A percentile compares a stretch with the other conserved stretches of the same genome.
Conservation (phyloP, 192 early-diverging fungal species). For the Powellomyces hirtus region DNA sequence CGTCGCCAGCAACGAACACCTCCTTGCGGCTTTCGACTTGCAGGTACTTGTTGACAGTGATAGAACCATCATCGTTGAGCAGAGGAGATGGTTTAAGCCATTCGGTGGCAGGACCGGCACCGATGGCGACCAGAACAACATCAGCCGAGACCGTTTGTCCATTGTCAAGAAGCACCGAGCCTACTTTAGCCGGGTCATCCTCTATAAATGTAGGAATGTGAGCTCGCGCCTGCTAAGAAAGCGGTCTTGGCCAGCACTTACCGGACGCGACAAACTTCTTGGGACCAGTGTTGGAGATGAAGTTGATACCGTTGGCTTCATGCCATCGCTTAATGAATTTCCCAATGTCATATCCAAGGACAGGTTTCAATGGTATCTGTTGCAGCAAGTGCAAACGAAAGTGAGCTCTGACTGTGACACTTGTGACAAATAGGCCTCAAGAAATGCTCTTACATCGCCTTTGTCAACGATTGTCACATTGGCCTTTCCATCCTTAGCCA, state of each 20-base stretch:
- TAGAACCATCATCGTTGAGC: conserved; percentile 45
- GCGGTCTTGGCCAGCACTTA: too few relatives aligned
- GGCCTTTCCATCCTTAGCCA: conserved; percentile 43
- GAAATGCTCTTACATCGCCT: not conserved
- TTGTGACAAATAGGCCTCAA: too few relatives aligned
- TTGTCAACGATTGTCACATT: conserved; percentile 31
- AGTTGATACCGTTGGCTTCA: conserved; percentile 44
- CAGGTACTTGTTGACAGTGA: conserved; percentile 46
- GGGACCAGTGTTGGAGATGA: conserved; percentile 38
- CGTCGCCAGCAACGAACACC: conserved; percentile 56
- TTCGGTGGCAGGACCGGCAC: conserved; percentile 51
- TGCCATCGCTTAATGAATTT: conserved; percentile 42
- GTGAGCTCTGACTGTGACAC: too few relatives aligned
- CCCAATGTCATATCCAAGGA: conserved; percentile 51
- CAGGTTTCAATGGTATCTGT: conserved; percentile 51
- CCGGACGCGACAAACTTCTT: conserved; percentile 27
- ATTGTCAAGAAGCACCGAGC: conserved; percentile 39
- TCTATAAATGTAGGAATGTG: not conserved
- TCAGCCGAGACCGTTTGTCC: conserved; percentile 43
- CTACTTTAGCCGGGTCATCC: conserved; percentile 21
- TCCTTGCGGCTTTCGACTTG: conserved; percentile 36
- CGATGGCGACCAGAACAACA: conserved; percentile 54
- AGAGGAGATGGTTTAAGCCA: conserved; percentile 42
- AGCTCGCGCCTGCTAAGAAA: not conserved
- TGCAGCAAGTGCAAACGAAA: conserved; percentile 55